These are phyloP conservation scores for Pichia exigua DNA, from an alignment of 805 yeast species.

Conservation along the genomic window DNA sequence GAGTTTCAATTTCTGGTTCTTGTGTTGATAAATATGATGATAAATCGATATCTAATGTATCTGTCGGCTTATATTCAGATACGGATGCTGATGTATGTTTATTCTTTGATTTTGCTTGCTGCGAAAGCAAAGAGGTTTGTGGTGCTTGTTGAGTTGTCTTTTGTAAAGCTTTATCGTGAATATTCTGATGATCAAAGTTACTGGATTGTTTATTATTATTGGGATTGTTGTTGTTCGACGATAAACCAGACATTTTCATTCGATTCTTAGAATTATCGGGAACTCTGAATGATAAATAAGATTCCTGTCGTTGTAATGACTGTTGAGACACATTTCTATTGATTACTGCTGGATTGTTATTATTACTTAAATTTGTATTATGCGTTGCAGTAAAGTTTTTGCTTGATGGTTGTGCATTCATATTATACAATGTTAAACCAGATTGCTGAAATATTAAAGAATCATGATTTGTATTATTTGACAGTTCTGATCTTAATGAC, in stretches of 20 bases:
- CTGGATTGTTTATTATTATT: not conserved
- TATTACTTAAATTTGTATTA: not conserved
- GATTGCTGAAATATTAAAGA: slow-evolving; percentile 23
- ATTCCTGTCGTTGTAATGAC: slow-evolving; percentile 15
- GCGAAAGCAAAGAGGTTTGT: slow-evolving; percentile 1
- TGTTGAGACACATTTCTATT: slow-evolving; percentile 9
- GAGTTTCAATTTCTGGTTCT: slow-evolving; percentile 41
- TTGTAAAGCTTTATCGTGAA: not conserved
- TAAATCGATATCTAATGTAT: slow-evolving; percentile 9
- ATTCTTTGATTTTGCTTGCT: slow-evolving; percentile 1
- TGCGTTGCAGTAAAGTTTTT: not conserved
- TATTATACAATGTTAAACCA: slow-evolving; percentile 12
- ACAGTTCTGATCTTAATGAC: not conserved
- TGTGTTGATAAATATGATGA: slow-evolving; percentile 28
- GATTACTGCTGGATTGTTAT: not conserved
- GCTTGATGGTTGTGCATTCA: slow-evolving; percentile 8
- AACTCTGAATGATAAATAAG: slow-evolving; percentile 13
- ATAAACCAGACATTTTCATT: not conserved
- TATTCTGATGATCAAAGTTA: not conserved
- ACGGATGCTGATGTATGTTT: not conserved
- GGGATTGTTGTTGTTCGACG: not conserved
- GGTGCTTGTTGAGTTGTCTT: not conserved
- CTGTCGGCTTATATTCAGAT: not conserved
- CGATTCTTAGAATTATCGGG: slow-evolving; percentile 1
- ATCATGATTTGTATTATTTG: slow-evolving; percentile 4